Evolutionary conservation across 176 grass and related monocot species (phyloP).

Genomic region (Chloris gayana): DNA sequence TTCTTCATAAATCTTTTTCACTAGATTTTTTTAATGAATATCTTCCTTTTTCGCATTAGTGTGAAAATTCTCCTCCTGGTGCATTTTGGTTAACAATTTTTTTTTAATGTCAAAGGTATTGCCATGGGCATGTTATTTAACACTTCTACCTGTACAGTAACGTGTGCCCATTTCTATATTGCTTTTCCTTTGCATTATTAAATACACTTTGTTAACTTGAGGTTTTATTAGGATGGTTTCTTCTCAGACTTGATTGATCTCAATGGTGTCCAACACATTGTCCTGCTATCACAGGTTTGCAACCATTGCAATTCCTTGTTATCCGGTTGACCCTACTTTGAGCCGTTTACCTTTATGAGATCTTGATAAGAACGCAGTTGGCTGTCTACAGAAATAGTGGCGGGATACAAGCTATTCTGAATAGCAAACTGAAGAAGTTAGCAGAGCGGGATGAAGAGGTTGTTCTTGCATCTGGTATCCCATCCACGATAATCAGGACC

Average conservation of each 20-base stretch:
- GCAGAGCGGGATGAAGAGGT: conserved; percentile 80
- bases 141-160: not conserved
- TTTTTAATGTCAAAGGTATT: not conserved
- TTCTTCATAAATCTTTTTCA: too few species aligned
- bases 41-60: too few species aligned
- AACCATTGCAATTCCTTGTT: conserved; percentile 13
- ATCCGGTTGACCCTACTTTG: conserved; percentile 22
- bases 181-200: conserved; percentile 4
- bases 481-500: conserved; percentile 78
- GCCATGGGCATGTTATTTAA: not conserved
- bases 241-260: conserved; percentile 60
- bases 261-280: conserved; percentile 75
- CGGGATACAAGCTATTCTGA: conserved; percentile 83
- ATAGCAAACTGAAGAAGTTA: conserved; percentile 66
- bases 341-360: conserved; percentile 44
- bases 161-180: not conserved
- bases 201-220: conserved; percentile 21
- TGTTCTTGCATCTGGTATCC: conserved; percentile 70
- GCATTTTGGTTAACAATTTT: too few species aligned
- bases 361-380: conserved; percentile 85
- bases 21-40: too few species aligned
- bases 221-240: conserved; percentile 71
- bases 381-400: conserved; percentile 77
- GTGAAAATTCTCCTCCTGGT: too few species aligned
- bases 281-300: conserved; percentile 92